Evolutionary conservation across 2,329 filamentous ascomycete species (phyloP), one percentile per base, ranked within the genome.

Genomic region (Arthroderma sp.): DNA sequence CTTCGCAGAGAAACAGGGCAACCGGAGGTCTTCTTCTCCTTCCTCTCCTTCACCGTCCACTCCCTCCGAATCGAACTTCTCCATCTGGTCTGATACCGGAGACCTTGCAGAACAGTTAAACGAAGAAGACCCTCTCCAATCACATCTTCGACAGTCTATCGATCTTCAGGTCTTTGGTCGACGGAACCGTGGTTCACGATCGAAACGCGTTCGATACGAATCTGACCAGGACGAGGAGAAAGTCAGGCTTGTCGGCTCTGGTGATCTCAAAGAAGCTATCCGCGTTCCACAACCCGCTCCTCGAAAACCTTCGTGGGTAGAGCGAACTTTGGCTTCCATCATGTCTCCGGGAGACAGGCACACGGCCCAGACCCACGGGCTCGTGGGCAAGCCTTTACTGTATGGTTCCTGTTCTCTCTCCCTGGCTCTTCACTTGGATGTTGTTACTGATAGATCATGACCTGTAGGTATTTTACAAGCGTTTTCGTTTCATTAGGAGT

Each of bases 311-410:
- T 75, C 77, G 44, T 74, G 74, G 56, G 75, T 70, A 51, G 78
- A 88, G 64, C 82, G 79, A 59, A 65, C 84, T 53, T 68, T 96
- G 56, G 85, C 83, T 55, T 66, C 73, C 71, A 82, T 93, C 75
- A 95, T 98, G 88, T 80, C 86, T 50, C 75, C 76, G 54, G 80
- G 80, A 61, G 80, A 84, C 63, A 66, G 71, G 43, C 71, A 71
- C 52, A 75, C 80, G 54, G 72, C 76, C 60, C 80, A 83, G 61
- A 82, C 86, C 58, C 84, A 91, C 69, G 91, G 91, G 72, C 77
- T 98, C 56, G 94, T 93, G 58, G 91, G 91, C 69, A 94, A 93
- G 72, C 81, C 89, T 66, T 73, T 98, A 59, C 77, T 98, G 82
- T 95, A 77, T 57, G 78, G 64, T 22, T 45, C n/a, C 33, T 29